Evolutionary conservation across 345 rosid genomes (phyloP).

Genomic region (Zanthoxylum bungeanum): DNA sequence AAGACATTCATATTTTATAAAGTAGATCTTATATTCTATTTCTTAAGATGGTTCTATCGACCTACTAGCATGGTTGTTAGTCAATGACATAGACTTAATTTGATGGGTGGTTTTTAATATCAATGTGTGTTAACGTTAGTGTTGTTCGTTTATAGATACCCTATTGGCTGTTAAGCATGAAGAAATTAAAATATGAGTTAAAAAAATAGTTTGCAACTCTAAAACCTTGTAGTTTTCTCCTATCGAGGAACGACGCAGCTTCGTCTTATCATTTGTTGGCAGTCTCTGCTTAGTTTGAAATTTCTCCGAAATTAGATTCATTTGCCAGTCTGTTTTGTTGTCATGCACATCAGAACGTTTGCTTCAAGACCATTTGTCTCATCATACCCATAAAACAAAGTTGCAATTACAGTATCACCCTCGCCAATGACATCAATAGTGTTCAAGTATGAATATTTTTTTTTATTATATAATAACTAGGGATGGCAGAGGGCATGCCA

Average conservation of each 20-base stretch:
- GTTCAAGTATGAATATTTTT: too few relatives aligned
- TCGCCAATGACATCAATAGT: background rate
- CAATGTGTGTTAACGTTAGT: background rate
- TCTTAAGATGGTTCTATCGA: too few relatives aligned
- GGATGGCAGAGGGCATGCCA: too few relatives aligned
- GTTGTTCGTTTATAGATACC: background rate
- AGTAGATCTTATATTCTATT: too few relatives aligned
- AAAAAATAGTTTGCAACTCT: background rate
- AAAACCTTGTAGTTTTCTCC: slow-evolving; percentile 22
- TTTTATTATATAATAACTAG: too few relatives aligned
- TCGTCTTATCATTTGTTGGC: slow-evolving; percentile 12
- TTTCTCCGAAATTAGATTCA: background rate
- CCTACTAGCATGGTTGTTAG: too few relatives aligned
- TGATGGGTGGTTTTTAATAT: too few relatives aligned
- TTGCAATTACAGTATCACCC: background rate
- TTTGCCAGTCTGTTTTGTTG: background rate
- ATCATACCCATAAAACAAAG: background rate
- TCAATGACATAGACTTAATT: too few relatives aligned
- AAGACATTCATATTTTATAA: too few relatives aligned
- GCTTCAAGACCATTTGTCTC: background rate
- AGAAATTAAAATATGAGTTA: background rate
- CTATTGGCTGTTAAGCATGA: background rate
- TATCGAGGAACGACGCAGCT: too few relatives aligned
- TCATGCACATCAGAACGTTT: background rate
- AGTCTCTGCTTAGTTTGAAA: background rate